Conservation (phyloP, 805 yeast species). For the Zygosaccharomyces pseudorouxii region DNA sequence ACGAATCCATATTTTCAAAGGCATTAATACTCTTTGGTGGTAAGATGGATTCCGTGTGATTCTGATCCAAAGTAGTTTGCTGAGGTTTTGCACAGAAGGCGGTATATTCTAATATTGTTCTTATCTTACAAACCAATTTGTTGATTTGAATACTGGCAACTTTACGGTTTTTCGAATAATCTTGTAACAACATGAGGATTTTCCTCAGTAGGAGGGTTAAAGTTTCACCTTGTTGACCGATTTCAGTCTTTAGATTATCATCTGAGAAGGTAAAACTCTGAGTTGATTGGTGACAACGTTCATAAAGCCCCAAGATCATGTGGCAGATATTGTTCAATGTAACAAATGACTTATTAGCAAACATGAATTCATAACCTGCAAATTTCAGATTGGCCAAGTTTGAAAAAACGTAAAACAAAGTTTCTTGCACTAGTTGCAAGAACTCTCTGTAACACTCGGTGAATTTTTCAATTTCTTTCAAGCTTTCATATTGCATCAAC, state of each 20-base stretch:
- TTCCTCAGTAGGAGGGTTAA: conserved; percentile 22
- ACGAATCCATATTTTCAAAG: conserved; percentile 19
- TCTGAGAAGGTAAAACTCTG: conserved; percentile 1
- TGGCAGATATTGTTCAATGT: conserved; percentile 23
- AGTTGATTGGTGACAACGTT: conserved; percentile 15
- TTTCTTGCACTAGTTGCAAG: conserved; percentile 26
- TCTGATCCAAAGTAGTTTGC: conserved; percentile 9
- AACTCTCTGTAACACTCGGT: conserved; percentile 21
- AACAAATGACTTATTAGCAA: conserved; percentile 27
- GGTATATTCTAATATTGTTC: conserved; percentile 18
- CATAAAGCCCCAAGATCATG: conserved; percentile 26
- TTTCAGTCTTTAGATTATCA: conserved; percentile 9
- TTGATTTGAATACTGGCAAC: conserved; percentile 17
- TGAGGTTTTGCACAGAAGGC: conserved; percentile 10
- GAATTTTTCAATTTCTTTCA: conserved; percentile 19
- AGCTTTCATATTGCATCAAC: conserved; percentile 26
- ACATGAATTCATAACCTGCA: conserved; percentile 32
- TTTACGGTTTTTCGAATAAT: conserved; percentile 32
- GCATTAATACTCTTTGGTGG: conserved; percentile 11
- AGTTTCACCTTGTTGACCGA: conserved; percentile 17
- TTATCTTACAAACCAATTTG: conserved; percentile 18
- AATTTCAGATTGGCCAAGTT: conserved; percentile 30
- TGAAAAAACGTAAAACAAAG: conserved; percentile 31
- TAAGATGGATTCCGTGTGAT: not conserved
- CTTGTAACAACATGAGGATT: conserved; percentile 27